phyloP scores from a whole-genome alignment of 257 asterid genomes.

The Anisodus acutangulus region DNA sequence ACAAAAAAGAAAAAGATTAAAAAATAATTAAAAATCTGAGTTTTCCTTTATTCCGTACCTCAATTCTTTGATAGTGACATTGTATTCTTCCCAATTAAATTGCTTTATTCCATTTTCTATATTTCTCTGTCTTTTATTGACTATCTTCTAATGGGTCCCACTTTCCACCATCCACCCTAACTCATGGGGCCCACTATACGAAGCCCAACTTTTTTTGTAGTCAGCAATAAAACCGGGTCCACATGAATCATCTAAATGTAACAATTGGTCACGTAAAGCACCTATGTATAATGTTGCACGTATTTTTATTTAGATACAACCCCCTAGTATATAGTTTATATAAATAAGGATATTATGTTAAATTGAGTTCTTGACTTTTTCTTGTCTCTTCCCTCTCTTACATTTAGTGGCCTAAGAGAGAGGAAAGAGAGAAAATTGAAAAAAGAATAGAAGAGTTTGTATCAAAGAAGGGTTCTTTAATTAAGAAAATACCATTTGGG shows the following conservation, averaged over 20 bases:
- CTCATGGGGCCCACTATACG: background rate
- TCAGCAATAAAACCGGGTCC: slow-evolving; percentile 25
- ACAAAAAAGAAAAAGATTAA: background rate
- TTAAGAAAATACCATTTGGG: background rate
- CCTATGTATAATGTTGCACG: background rate
- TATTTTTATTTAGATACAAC: background rate
- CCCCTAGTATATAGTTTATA: background rate
- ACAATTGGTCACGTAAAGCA: slow-evolving; percentile 15
- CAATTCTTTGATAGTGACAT: slow-evolving; percentile 28
- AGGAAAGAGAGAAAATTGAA: slow-evolving; percentile 2
- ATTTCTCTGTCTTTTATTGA: slow-evolving; percentile 19
- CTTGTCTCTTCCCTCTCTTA: slow-evolving; percentile 25
- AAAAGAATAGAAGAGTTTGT: slow-evolving; percentile 1
- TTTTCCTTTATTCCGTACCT: slow-evolving; percentile 16
- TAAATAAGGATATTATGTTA: background rate
- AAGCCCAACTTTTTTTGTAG: slow-evolving; percentile 6
- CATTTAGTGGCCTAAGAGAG: background rate
- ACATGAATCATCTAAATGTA: slow-evolving; percentile 19
- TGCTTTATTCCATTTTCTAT: slow-evolving; percentile 6
- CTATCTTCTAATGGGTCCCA: slow-evolving; percentile 27
- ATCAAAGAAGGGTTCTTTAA: slow-evolving; percentile 11
- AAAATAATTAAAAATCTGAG: background rate
- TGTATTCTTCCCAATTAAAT: slow-evolving; percentile 22
- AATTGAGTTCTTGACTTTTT: background rate
- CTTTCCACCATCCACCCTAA: background rate